A percentile compares a stretch with the other conserved stretches of the same genome.
Evolutionary conservation across 495 filamentous ascomycete species (phyloP).

Genomic region (Neurospora tetrasperma): DNA sequence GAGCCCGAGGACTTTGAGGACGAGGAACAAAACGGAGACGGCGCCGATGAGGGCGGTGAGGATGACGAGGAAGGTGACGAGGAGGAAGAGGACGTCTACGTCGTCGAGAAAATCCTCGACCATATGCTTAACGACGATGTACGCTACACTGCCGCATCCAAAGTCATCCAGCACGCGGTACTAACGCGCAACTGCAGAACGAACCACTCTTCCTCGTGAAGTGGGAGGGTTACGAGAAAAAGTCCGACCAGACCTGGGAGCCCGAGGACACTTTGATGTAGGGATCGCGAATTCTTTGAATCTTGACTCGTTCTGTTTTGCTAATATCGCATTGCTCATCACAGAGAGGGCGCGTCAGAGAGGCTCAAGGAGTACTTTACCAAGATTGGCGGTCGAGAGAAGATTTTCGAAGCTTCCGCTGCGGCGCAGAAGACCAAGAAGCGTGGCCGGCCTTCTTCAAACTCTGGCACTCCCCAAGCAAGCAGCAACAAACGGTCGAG

Average conservation of each 20-base stretch:
- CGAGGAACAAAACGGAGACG: slow-evolving; percentile 7
- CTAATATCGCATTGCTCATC: slow-evolving; percentile 1
- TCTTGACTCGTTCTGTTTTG: not conserved
- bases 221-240: slow-evolving; percentile 53
- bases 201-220: slow-evolving; percentile 43
- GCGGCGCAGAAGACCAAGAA: slow-evolving; percentile 34
- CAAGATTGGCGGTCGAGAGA: slow-evolving; percentile 43
- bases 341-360: slow-evolving; percentile 33
- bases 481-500: slow-evolving; percentile 25
- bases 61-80: slow-evolving; percentile 33
- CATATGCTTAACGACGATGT: slow-evolving; percentile 44
- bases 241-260: slow-evolving; percentile 50
- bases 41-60: slow-evolving; percentile 22
- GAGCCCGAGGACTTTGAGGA: slow-evolving; percentile 15
- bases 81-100: slow-evolving; percentile 32
- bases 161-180: not conserved
- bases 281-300: slow-evolving; percentile 1
- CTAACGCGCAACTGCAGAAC: slow-evolving; percentile 16
- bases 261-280: slow-evolving; percentile 48
- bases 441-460: slow-evolving; percentile 29
- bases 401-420: slow-evolving; percentile 33
- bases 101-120: slow-evolving; percentile 47
- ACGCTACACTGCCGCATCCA: slow-evolving; percentile 5
- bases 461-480: slow-evolving; percentile 16
- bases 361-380: slow-evolving; percentile 37